These are phyloP conservation scores for Botrytis tulipae DNA, from an alignment of 2,329 filamentous ascomycete genomes.

Conservation along the genomic window DNA sequence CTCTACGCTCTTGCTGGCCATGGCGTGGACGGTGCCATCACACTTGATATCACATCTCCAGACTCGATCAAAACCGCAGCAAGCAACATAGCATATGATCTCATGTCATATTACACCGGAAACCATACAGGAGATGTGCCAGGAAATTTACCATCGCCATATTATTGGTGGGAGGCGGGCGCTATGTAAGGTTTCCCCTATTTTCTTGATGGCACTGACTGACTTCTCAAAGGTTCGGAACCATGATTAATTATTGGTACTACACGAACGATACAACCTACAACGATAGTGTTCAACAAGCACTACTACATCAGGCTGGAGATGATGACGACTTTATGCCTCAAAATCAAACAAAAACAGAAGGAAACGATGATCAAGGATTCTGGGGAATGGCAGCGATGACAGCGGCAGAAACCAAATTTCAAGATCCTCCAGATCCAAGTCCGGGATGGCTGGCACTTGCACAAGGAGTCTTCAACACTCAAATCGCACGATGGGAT, in stretches of 20 bases:
- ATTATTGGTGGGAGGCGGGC: conserved; percentile 36
- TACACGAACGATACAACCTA: conserved; percentile 71
- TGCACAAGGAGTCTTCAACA: conserved; percentile 77
- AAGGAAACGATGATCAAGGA: conserved; percentile 60
- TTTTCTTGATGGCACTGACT: neutral
- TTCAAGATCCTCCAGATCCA: conserved; percentile 51
- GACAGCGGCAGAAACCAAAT: conserved; percentile 66
- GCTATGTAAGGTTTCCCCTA: conserved; percentile 51
- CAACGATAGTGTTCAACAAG: conserved; percentile 53
- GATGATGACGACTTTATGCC: conserved; percentile 73
- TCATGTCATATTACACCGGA: conserved; percentile 52
- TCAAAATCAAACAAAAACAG: conserved; percentile 56
- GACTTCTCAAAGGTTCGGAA: conserved; percentile 43
- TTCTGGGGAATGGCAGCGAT: conserved; percentile 72
- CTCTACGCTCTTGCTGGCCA: conserved; percentile 16
- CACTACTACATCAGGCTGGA: conserved; percentile 70
- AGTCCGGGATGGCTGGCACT: conserved; percentile 66
- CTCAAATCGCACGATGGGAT: conserved; percentile 72
- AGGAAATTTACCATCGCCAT: conserved; percentile 45
- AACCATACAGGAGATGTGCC: conserved; percentile 47
- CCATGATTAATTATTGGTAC: conserved; percentile 77
- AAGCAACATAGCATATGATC: conserved; percentile 43
- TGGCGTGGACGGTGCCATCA: conserved; percentile 18
- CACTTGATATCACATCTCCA: conserved; percentile 21
- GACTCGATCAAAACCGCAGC: conserved; percentile 37